Base-by-base conservation (phyloP, 192 early-diverging fungal species). In the Paraglomus occultum region DNA sequence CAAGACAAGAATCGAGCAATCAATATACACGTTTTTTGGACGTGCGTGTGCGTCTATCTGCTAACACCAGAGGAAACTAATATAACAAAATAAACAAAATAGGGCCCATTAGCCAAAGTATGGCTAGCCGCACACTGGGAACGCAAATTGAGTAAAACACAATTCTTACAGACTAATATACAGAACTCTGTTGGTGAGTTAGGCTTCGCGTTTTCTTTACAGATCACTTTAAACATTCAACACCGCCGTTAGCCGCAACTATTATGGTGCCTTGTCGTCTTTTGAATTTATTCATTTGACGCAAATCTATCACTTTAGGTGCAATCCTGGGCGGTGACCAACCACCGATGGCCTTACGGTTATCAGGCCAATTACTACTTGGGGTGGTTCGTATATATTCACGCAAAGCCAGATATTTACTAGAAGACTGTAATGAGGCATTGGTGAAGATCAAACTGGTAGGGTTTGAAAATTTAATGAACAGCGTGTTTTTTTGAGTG, bases 111-210 rank as follows among this genome's bases (percentile, higher is more conserved):
- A 57, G 93, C 94, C 64, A 93, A 92, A 75, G 92, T 97, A 66
- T 99, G 97, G 97, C 86, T 99, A 18, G 97, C 97, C 12, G 93
- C 96, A 39, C 94, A 98, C 71, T 92, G 92, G 89, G 97, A 99
- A 79, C 84, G 91, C 74, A 99, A 99, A 85, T 81, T 99, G 40
- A 91, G 89, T 67, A 99, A 99, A 74, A 80, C 87, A 6, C 95
- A 99, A 82, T 88, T 97, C 61, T 74, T 98, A 53, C 92, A 96
- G 62, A 91, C 97, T n/a, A 94, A 95, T 79, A 88, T 99, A 52
- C 81, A 89, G 50, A 84, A 79, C 18, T 91, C 95, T 1, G 92
- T 97, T 66, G 86, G 92, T 92, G 76, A 51, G 83, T 61, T 40
- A n/a, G 31, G 31, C 31, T 31, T 31, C 31, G 31, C 31, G 31